Percentiles rank a stretch among this genome's conserved stretches.
These are phyloP conservation scores for Candida ovalis DNA, from an alignment of 805 yeast species.

Conservation along the genomic window DNA sequence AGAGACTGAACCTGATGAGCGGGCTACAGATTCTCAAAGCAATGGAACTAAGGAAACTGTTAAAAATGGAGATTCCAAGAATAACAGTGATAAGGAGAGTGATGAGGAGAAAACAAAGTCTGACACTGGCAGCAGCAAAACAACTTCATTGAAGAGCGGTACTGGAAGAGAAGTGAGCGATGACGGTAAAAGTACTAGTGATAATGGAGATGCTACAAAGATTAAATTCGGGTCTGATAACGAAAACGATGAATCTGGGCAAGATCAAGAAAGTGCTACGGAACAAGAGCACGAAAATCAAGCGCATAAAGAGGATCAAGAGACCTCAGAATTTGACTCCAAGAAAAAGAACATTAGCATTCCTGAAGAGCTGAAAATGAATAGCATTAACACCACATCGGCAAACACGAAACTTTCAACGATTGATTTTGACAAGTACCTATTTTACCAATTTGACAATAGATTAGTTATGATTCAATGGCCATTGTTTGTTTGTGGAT, in stretches of 20 bases:
- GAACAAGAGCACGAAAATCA: neutral
- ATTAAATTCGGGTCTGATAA: neutral
- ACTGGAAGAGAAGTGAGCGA: neutral
- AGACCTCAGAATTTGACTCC: neutral
- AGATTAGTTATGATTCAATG: conserved; percentile 36
- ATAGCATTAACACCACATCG: conserved; percentile 4
- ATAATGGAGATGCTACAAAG: neutral
- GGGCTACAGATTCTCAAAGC: no score
- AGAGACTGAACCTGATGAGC: neutral
- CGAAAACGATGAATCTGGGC: neutral
- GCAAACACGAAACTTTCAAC: conserved; percentile 7
- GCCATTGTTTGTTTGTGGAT: conserved; percentile 34
- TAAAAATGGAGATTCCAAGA: no score
- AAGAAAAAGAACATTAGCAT: conserved; percentile 3
- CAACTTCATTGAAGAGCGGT: no score
- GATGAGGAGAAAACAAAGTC: neutral
- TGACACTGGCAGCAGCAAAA: no score
- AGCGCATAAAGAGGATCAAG: neutral
- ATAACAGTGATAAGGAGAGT: neutral
- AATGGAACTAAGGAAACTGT: no score
- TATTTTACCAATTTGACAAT: conserved; percentile 32
- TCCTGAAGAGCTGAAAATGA: conserved; percentile 7
- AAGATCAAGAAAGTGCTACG: neutral
- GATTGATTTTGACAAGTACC: conserved; percentile 25
- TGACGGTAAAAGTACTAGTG: conserved; percentile 5